Percentiles rank a stretch among this genome's conserved stretches.
Conservation (phyloP, 2,329 filamentous ascomycete species). For the Penicillium sp. region DNA sequence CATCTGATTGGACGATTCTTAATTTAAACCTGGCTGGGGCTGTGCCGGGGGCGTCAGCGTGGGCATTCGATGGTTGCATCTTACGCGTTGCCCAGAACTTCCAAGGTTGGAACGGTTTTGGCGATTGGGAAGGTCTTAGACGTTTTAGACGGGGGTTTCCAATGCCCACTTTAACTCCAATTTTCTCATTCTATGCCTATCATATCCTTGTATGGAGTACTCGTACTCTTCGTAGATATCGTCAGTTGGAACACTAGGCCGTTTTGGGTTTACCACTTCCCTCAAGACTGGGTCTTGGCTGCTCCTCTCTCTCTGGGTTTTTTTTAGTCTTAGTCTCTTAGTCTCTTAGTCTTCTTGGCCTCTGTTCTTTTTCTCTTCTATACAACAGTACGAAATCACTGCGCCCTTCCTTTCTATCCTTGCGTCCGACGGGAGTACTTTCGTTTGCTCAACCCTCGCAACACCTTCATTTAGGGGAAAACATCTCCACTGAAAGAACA, state of each 20-base stretch:
- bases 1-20: not conserved
- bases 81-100: not conserved
- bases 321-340: not conserved
- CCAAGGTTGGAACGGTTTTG: not conserved
- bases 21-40: slow-evolving; percentile 3
- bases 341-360: not conserved
- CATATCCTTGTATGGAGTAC: not conserved
- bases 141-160: not conserved
- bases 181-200: not conserved
- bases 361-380: not conserved
- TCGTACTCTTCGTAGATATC: not conserved
- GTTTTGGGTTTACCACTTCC: slow-evolving; percentile 4
- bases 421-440: slow-evolving; percentile 4
- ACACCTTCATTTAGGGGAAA: slow-evolving; percentile 5
- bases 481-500: not conserved
- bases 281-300: slow-evolving; percentile 3
- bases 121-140: not conserved
- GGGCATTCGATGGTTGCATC: not conserved
- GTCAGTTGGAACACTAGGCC: slow-evolving; percentile 5
- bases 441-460: slow-evolving; percentile 4
- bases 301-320: not conserved
- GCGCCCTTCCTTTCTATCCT: slow-evolving; percentile 4
- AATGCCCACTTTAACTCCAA: not conserved
- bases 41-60: not conserved
- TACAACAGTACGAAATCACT: not conserved